These are phyloP conservation scores for Lithocarpus polystachyus DNA, from an alignment of 306 rosid genomes.

Conservation along the genomic window DNA sequence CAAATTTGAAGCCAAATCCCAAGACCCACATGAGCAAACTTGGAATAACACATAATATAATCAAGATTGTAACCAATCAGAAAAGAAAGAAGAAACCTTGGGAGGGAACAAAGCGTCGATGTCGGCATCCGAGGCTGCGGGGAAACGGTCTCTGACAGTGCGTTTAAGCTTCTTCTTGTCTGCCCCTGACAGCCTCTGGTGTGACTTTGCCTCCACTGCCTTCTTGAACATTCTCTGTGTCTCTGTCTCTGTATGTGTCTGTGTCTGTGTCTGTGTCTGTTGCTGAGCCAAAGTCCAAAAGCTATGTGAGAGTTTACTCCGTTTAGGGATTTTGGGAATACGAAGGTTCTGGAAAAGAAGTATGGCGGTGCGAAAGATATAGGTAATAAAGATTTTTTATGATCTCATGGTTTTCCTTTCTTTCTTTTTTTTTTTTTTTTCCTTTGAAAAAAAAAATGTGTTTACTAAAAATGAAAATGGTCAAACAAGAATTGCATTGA, in stretches of 20 bases:
- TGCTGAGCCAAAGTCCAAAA: no score
- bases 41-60: background rate
- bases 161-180: conserved; percentile 80
- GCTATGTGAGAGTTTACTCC: no score
- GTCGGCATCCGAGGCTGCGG: conserved; percentile 67
- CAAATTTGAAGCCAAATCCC: background rate
- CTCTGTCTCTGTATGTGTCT: background rate
- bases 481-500: no score
- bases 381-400: no score
- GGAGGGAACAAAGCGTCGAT: conserved; percentile 78
- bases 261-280: no score
- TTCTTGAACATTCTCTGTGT: conserved; percentile 74
- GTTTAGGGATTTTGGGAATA: no score
- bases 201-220: conserved; percentile 76
- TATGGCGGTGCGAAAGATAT: no score
- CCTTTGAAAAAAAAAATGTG: no score
- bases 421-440: no score
- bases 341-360: no score
- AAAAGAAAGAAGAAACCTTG: conserved; percentile 38
- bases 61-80: background rate
- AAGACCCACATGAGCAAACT: background rate
- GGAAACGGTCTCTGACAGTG: conserved; percentile 56
- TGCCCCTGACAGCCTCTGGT: conserved; percentile 91
- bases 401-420: no score
- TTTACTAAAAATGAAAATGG: no score